Base-by-base conservation (phyloP, 129 eudicot genomes). In the Tagetes patula region DNA sequence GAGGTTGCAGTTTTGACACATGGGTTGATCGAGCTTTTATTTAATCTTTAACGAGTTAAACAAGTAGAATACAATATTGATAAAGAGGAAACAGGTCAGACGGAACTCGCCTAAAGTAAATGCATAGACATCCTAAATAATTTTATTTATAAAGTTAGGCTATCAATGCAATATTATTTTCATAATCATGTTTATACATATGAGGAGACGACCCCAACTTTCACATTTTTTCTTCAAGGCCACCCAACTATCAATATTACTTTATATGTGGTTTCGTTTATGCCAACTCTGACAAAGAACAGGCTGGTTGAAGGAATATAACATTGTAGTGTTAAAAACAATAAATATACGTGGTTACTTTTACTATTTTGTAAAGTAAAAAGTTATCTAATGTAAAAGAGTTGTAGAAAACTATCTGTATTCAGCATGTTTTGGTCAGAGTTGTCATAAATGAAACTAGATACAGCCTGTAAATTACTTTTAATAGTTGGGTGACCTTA, bases 41-140 rank as follows among this genome's bases (percentile, higher is more conserved):
- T 6, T 41, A 8, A 42, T 71, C 13, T 38, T 58, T 67, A 67
- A 45, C 41, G 30, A 2, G 71, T 43, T 5, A 45, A 30, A 46
- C 56, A 12, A 50, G 72, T 67, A 67, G 20, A 11, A 8, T 67
- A 43, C 43, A 67, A 67, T n/a, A 0, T 0, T 39, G 46, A 4
- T 45, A 39, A 40, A 40, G 11, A 43, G 48, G 71, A 30, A 43
- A 20, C 33, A 0, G 38, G 72, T 67, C 8, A 42, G 27, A 42
- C 8, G n/a, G 61, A 69, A 48, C 61, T 67, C 12, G 12, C 27
- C 59, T 14, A 69, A 32, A 48, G 61, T n/a, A 33, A 69, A 34
- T 47, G 46, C 32, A 2, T 67, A 68, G 13, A 68, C 32, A 32
- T 5, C 27, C 4, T 12, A 11, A 46, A 69, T 48, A 31, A 14